A percentile compares a stretch with the other conserved stretches of the same genome.
Evolutionary conservation across 1,284 basidiomycete genomes (phyloP).

Genomic region (Mycena citricolor): DNA sequence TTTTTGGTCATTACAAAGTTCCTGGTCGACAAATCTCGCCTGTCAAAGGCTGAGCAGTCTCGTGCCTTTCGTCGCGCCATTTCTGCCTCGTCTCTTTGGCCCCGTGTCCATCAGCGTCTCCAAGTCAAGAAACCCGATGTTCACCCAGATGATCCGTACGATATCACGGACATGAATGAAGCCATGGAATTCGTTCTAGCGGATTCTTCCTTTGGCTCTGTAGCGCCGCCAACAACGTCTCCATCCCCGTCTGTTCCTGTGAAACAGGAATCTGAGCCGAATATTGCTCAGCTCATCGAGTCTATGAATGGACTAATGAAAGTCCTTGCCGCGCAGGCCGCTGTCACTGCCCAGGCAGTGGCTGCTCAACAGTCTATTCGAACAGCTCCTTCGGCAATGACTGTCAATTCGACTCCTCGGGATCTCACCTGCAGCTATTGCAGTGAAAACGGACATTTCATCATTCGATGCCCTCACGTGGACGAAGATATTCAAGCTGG

Average conservation of each 20-base stretch:
- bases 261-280: conserved; percentile 6
- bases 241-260: neutral
- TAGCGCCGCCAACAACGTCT: neutral
- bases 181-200: conserved; percentile 4
- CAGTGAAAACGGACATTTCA: conserved; percentile 3
- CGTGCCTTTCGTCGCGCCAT: conserved; percentile 15
- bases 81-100: conserved; percentile 1
- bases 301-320: conserved; percentile 7
- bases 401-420: no score
- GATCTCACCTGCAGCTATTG: conserved; percentile 10
- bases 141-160: conserved; percentile 16
- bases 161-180: conserved; percentile 4
- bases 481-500: neutral
- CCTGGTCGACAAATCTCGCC: conserved; percentile 5
- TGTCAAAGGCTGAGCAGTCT: conserved; percentile 12
- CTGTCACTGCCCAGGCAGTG: no score
- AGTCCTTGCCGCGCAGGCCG: conserved; percentile 5
- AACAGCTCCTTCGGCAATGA: neutral
- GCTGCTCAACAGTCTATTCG: neutral
- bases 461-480: neutral
- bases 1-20: conserved; percentile 11
- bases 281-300: conserved; percentile 5
- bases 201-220: neutral
- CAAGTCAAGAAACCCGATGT: conserved; percentile 16
- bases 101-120: conserved; percentile 5